phyloP scores from a whole-genome alignment of 2,329 filamentous ascomycete genomes.

The Calonectria hawksworthii region DNA sequence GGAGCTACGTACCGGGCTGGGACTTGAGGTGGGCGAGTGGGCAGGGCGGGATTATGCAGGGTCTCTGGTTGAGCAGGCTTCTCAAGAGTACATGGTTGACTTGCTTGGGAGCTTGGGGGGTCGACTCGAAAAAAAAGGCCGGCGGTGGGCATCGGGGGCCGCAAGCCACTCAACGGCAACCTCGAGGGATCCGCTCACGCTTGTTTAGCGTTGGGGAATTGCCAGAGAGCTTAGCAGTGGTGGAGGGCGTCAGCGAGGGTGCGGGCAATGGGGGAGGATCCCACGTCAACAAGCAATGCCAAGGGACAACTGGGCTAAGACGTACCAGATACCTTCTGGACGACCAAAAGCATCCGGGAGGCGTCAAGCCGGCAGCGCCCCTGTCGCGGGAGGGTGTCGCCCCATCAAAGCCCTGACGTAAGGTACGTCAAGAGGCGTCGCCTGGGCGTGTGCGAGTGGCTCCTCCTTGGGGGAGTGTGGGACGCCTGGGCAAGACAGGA shows the following conservation, averaged over 20 bases:
- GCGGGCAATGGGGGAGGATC: conserved; percentile 44
- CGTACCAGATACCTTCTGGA: conserved; percentile 43
- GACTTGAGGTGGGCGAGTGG: conserved; percentile 43
- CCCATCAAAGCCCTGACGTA: conserved; percentile 48
- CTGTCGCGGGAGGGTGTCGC: conserved; percentile 45
- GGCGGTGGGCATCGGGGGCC: conserved; percentile 42
- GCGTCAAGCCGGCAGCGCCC: conserved; percentile 44
- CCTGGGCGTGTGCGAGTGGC: conserved; percentile 37
- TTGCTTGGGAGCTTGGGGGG: conserved; percentile 34
- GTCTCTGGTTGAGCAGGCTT: conserved; percentile 43
- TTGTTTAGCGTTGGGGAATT: conserved; percentile 47
- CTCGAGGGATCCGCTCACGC: conserved; percentile 46
- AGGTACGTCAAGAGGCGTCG: conserved; percentile 43
- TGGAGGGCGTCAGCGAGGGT: conserved; percentile 37
- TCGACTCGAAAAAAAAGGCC: conserved; percentile 38
- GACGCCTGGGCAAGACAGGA: conserved; percentile 44
- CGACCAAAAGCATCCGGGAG: conserved; percentile 42
- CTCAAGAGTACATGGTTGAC: conserved; percentile 27
- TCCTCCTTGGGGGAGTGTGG: conserved; percentile 31
- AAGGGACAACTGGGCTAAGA: conserved; percentile 34
- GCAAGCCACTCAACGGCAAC: conserved; percentile 49
- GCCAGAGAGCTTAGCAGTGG: conserved; percentile 35
- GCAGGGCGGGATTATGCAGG: conserved; percentile 49
- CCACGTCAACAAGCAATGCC: conserved; percentile 46
- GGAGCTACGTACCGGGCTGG: conserved; percentile 40